Percentiles rank a stretch among this genome's conserved stretches.
phyloP scores from a whole-genome alignment of 148 eudicot genomes.

The Rhododendron ferrugineum region DNA sequence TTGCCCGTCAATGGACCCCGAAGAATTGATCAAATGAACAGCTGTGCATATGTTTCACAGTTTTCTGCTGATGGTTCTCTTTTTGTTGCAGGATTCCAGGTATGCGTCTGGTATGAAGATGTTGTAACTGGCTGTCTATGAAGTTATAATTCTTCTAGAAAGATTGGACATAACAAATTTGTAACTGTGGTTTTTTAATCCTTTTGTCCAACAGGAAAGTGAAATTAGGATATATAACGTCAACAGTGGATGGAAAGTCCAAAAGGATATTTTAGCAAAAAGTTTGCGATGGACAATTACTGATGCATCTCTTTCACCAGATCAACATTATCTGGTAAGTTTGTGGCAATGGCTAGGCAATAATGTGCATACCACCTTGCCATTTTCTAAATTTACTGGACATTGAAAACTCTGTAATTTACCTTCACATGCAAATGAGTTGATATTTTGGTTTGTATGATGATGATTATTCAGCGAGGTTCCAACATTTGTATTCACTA shows the following conservation, averaged over 20 bases:
- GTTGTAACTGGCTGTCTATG: not conserved
- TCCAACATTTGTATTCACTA: not conserved
- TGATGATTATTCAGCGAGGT: not conserved
- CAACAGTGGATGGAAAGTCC: conserved; percentile 69
- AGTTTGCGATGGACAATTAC: conserved; percentile 90
- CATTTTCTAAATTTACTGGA: not conserved
- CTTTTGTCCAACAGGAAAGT: conserved; percentile 54
- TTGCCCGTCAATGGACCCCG: conserved; percentile 71
- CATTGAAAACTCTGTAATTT: not conserved
- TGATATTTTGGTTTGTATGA: not conserved
- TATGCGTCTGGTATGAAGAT: conserved; percentile 8
- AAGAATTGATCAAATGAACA: conserved; percentile 54
- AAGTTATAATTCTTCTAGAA: not conserved
- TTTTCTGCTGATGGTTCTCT: conserved; percentile 83
- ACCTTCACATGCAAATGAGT: not conserved
- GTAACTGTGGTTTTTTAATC: not conserved
- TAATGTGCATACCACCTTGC: not conserved
- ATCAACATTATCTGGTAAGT: conserved; percentile 70
- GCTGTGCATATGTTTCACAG: conserved; percentile 80
- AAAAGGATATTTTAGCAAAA: conserved; percentile 68
- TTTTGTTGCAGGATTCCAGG: conserved; percentile 90
- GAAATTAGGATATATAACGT: conserved; percentile 75
- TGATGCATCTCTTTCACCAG: conserved; percentile 86
- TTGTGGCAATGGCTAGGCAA: conserved; percentile 8
- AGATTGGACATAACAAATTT: not conserved